Conservation (phyloP, 306 rosid species). For the Ormosia semicastrata region DNA sequence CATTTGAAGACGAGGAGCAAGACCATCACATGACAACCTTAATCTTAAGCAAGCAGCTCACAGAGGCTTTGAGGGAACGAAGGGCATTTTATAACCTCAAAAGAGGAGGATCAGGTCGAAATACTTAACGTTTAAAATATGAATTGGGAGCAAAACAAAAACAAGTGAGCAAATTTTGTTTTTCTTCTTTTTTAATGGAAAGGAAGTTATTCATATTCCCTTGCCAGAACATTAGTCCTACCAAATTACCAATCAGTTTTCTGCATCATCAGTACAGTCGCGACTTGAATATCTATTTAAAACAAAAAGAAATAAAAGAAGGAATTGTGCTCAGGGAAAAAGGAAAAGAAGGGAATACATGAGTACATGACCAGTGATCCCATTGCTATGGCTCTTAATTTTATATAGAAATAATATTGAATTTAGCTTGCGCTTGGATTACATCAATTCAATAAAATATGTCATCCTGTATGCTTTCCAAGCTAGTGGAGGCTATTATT, state of each 20-base stretch:
- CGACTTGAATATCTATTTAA: slow-evolving; percentile 4
- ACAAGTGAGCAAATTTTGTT: not conserved
- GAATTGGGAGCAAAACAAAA: not conserved
- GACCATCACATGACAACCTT: not conserved
- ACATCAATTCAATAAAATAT: not conserved
- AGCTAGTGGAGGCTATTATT: not conserved
- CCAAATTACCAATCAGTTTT: slow-evolving; percentile 40
- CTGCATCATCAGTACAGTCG: slow-evolving; percentile 27
- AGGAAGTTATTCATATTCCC: slow-evolving; percentile 60
- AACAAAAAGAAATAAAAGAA: slow-evolving; percentile 23
- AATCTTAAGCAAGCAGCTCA: not conserved
- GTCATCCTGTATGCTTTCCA: not conserved
- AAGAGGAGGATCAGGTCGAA: not conserved
- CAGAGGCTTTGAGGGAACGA: not conserved
- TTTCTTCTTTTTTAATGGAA: not conserved
- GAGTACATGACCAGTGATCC: not conserved
- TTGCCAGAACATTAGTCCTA: slow-evolving; percentile 18
- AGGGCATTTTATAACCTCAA: slow-evolving; percentile 50
- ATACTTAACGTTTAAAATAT: not conserved
- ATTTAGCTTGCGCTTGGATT: not conserved
- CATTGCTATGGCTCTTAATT: not conserved
- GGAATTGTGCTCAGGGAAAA: not conserved
- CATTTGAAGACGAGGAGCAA: not conserved
- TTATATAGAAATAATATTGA: not conserved
- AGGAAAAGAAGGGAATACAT: slow-evolving; percentile 30